Evolutionary conservation across 257 asterid genomes (phyloP).

Genomic region (Asclepias syriaca): DNA sequence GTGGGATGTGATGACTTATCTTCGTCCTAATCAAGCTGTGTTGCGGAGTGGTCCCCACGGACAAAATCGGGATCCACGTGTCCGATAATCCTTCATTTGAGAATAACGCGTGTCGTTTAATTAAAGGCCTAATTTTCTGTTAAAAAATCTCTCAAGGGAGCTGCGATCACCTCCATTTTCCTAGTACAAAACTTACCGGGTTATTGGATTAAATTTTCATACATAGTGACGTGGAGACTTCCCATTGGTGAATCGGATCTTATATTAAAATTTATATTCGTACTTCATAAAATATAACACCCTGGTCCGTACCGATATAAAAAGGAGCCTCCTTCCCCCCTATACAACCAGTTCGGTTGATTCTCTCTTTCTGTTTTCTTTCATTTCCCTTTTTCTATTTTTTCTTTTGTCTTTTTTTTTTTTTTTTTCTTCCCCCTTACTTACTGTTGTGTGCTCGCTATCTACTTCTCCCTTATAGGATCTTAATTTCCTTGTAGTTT

Average conservation of each 20-base stretch:
- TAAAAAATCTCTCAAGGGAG: slow-evolving; percentile 2
- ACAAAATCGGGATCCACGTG: slow-evolving; percentile 20
- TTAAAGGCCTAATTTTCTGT: slow-evolving; percentile 26
- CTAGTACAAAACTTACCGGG: neutral
- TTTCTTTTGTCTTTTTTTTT: slow-evolving; percentile 10
- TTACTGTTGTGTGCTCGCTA: no score
- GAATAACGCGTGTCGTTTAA: slow-evolving; percentile 30
- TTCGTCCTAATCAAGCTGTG: slow-evolving; percentile 18
- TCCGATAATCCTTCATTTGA: slow-evolving; percentile 1
- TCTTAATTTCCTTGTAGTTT: no score
- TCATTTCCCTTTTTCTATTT: neutral
- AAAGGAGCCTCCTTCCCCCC: slow-evolving; percentile 16
- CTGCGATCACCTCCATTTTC: slow-evolving; percentile 11
- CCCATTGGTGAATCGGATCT: neutral
- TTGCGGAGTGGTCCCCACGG: slow-evolving; percentile 27
- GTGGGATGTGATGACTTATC: slow-evolving; percentile 5
- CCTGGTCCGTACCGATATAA: slow-evolving; percentile 35
- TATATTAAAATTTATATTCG: neutral
- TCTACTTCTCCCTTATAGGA: no score
- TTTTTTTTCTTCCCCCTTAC: neutral
- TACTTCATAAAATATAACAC: slow-evolving; percentile 2
- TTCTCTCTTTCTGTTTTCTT: neutral
- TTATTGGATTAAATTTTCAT: neutral
- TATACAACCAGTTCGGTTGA: slow-evolving; percentile 12
- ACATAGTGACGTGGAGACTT: neutral